Evolutionary conservation across 2,329 filamentous ascomycete genomes (phyloP).

Genomic region (Fusarium domesticum): DNA sequence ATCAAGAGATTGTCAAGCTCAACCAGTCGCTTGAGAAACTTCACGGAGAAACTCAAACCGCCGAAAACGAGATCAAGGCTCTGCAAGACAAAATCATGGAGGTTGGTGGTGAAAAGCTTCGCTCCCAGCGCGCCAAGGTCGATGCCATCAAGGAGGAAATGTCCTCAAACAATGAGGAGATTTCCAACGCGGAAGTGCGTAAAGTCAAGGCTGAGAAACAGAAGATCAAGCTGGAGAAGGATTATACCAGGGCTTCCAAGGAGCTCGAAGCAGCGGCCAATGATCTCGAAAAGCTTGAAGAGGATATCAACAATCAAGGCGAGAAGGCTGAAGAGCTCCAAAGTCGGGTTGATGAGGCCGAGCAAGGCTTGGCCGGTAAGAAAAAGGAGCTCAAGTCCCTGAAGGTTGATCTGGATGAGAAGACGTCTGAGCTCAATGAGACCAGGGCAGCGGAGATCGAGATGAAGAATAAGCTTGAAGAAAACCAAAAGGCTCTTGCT

Average conservation of each 20-base stretch:
- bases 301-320: slow-evolving; percentile 74
- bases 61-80: slow-evolving; percentile 88
- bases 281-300: slow-evolving; percentile 75
- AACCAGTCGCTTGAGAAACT: slow-evolving; percentile 78
- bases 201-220: slow-evolving; percentile 95
- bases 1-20: slow-evolving; percentile 73
- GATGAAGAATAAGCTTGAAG: slow-evolving; percentile 97
- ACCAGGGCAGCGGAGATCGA: slow-evolving; percentile 90
- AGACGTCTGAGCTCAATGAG: slow-evolving; percentile 80
- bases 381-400: slow-evolving; percentile 75
- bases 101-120: slow-evolving; percentile 88
- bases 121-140: slow-evolving; percentile 85
- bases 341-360: slow-evolving; percentile 74
- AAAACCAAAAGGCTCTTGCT: slow-evolving; percentile 82
- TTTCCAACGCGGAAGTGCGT: slow-evolving; percentile 81
- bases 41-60: slow-evolving; percentile 77
- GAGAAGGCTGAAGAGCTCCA: slow-evolving; percentile 71
- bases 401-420: slow-evolving; percentile 84
- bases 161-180: slow-evolving; percentile 72
- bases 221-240: slow-evolving; percentile 80
- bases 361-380: slow-evolving; percentile 72
- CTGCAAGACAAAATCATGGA: slow-evolving; percentile 98
- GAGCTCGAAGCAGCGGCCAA: slow-evolving; percentile 70
- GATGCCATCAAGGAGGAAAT: slow-evolving; percentile 87
- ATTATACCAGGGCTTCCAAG: slow-evolving; percentile 71